These are phyloP conservation scores for Saccharomycopsis sp. DNA, from an alignment of 805 yeast species.

Conservation along the genomic window DNA sequence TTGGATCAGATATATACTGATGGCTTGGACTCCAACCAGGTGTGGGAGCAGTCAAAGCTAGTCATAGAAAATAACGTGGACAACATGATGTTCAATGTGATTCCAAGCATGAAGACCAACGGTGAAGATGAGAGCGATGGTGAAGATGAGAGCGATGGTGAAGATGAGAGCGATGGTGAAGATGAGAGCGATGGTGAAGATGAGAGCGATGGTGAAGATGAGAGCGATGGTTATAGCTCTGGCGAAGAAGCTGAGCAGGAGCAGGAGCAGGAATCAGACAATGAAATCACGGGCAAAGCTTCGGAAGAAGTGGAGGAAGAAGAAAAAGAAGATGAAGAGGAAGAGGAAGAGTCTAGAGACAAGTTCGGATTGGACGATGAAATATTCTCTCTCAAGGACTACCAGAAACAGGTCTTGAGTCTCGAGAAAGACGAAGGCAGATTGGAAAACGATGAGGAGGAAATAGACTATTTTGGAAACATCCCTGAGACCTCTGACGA, in stretches of 20 bases:
- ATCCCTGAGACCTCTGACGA: slow-evolving; percentile 45
- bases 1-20: slow-evolving; percentile 76
- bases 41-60: slow-evolving; percentile 88
- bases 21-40: slow-evolving; percentile 83
- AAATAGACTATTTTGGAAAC: slow-evolving; percentile 43
- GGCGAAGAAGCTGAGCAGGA: slow-evolving; percentile 25
- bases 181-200: slow-evolving; percentile 18
- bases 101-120: slow-evolving; percentile 41
- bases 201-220: slow-evolving; percentile 22
- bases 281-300: slow-evolving; percentile 33
- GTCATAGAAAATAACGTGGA: slow-evolving; percentile 73
- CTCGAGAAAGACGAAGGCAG: slow-evolving; percentile 40
- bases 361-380: slow-evolving; percentile 66
- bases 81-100: slow-evolving; percentile 44
- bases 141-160: slow-evolving; percentile 25
- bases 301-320: slow-evolving; percentile 26
- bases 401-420: slow-evolving; percentile 63
- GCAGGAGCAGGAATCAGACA: slow-evolving; percentile 25
- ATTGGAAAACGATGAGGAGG: slow-evolving; percentile 43
- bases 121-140: slow-evolving; percentile 23
- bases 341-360: slow-evolving; percentile 24
- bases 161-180: slow-evolving; percentile 20
- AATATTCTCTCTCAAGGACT: slow-evolving; percentile 77
- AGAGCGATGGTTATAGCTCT: slow-evolving; percentile 24
- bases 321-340: slow-evolving; percentile 25